Base-by-base conservation (phyloP, 2,329 filamentous ascomycete species). In the Botrytis pseudocinerea region DNA sequence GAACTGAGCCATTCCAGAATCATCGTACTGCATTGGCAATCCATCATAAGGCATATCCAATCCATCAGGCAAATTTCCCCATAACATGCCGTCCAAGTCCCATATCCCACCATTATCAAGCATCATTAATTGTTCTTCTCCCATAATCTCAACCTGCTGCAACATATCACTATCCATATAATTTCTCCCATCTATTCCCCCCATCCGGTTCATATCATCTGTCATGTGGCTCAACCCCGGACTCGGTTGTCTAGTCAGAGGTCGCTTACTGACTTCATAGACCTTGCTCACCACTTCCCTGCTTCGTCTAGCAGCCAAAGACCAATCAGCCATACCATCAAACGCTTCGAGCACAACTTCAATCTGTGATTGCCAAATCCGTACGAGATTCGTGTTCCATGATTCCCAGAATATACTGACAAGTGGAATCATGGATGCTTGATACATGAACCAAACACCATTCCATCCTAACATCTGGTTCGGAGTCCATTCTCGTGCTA, bases 401-500 rank as follows among this genome's bases (percentile, higher is more conserved):
- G 73, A 85, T 79, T 93, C 90, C 85, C 89, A 91, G 80, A 94
- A 93, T 20, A 95, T 85, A 35, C 89, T 91, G 18, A 95, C 87
- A 1, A 95, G 86, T 0, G 92, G 92, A 14, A 95, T 90, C 90
- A 95, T 93, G 75, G 89, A 89, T 0, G 92, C 92, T 81, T 95
- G 92, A 82, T 93, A 95, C 74, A 93, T 87, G 82, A 94, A 91
- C 92, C 92, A 94, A 3, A 93, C 92, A 0, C 91, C 92, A 80
- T 93, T 93, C 92, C 92, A 95, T 14, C 92, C 92, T 0, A 89
- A 89, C 83, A 95, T 92, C 79, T 94, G 89, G 79, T 93, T 92
- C 63, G 89, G 87, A 63, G 88, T 88, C 83, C 91, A 93, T 75
- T 92, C 91, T 35, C 85, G 84, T 18, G 89, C 87, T 75, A 95